A percentile compares a stretch with the other conserved stretches of the same genome.
Evolutionary conservation across 2,329 filamentous ascomycete genomes (phyloP).

Genomic region (Xylaria sp.): DNA sequence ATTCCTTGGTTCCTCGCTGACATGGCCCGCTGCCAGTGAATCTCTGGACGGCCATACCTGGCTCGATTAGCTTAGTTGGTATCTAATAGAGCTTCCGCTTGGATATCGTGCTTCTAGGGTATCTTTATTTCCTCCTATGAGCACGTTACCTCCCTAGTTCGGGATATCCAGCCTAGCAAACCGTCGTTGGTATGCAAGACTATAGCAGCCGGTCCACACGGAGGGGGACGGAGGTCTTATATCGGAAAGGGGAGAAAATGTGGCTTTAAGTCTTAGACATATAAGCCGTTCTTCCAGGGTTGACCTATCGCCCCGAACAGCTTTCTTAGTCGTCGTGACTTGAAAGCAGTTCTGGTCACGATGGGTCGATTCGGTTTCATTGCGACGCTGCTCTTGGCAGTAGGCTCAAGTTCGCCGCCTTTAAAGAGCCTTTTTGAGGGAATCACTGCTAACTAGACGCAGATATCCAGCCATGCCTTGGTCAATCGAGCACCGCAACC

Average conservation of each 20-base stretch:
- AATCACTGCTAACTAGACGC: constrained; percentile 36
- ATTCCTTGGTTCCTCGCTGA: constrained; percentile 10
- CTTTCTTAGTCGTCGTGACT: constrained; percentile 23
- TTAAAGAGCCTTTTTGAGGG: neutral
- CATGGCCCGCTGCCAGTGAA: constrained; percentile 30
- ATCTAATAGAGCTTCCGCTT: constrained; percentile 26
- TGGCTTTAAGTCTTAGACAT: constrained; percentile 25
- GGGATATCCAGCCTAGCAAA: constrained; percentile 11
- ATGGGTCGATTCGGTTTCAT: constrained; percentile 44
- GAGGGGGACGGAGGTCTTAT: constrained; percentile 6
- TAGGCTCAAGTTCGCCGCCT: constrained; percentile 39
- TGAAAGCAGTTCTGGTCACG: constrained; percentile 26
- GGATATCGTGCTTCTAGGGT: constrained; percentile 22
- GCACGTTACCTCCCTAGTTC: constrained; percentile 18
- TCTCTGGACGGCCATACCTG: constrained; percentile 19
- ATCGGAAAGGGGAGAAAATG: neutral
- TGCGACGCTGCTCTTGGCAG: constrained; percentile 43
- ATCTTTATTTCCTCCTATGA: constrained; percentile 40
- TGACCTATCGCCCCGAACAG: constrained; percentile 5
- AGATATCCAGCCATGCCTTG: constrained; percentile 45
- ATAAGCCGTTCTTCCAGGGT: constrained; percentile 29
- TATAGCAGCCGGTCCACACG: constrained; percentile 12
- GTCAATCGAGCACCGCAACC: constrained; percentile 43
- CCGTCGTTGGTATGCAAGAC: constrained; percentile 23
- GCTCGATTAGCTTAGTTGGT: constrained; percentile 3